phyloP scores from a whole-genome alignment of 768 basidiomycete genomes.

The Hypholoma fasciculare region DNA sequence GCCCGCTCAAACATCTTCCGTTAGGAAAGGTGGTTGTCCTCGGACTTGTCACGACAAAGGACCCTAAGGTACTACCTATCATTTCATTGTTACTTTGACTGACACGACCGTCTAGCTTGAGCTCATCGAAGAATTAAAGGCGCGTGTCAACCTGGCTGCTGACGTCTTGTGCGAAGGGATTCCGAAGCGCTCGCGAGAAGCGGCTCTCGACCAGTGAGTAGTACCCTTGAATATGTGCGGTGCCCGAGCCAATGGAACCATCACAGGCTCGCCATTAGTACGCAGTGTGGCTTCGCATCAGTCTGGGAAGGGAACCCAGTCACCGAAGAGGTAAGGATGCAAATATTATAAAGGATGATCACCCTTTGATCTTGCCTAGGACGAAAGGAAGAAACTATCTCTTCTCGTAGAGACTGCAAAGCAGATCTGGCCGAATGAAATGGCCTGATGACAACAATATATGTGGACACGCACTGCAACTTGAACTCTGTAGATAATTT shows the following conservation, averaged over 20 bases:
- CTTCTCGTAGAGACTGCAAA: conserved; percentile 47
- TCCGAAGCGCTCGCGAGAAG: conserved; percentile 43
- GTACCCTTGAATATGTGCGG: not conserved
- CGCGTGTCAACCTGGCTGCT: conserved; percentile 54
- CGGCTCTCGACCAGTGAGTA: conserved; percentile 52
- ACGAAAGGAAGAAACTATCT: conserved; percentile 47
- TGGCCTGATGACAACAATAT: not conserved
- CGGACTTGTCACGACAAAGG: conserved; percentile 51
- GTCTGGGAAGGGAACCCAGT: conserved; percentile 60
- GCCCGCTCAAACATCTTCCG: conserved; percentile 53
- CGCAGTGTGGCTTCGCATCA: conserved; percentile 66
- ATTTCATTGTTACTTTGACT: too few species aligned
- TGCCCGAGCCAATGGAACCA: not conserved
- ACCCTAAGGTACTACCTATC: conserved; percentile 30
- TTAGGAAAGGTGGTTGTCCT: conserved; percentile 46
- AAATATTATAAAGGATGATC: not conserved
- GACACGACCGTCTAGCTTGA: conserved; percentile 39
- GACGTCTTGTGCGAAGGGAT: conserved; percentile 44
- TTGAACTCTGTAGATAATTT: not conserved
- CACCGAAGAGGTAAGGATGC: conserved; percentile 39
- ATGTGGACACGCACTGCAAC: too few species aligned
- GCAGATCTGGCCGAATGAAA: conserved; percentile 35
- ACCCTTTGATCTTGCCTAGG: conserved; percentile 28
- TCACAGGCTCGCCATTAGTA: conserved; percentile 51
- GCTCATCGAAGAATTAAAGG: conserved; percentile 45